Evolutionary conservation across 139 green algal genomes (phyloP).

Genomic region (Chlamydomonas eustigma): DNA sequence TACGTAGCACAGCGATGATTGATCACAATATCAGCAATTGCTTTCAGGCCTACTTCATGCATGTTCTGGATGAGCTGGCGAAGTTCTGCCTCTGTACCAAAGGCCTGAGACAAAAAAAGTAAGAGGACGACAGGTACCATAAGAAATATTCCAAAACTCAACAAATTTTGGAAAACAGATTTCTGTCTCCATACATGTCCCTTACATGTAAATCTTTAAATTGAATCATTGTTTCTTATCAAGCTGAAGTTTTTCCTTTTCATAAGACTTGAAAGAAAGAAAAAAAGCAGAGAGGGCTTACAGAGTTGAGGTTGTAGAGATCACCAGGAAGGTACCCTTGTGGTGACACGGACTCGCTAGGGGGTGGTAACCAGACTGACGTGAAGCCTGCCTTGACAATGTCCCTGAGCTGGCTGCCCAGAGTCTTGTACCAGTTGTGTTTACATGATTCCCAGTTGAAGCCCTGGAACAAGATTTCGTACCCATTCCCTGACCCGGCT

Average conservation of each 20-base stretch:
- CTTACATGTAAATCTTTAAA: too few relatives aligned
- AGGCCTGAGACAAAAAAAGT: background rate
- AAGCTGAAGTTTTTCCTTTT: too few relatives aligned
- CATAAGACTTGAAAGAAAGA: too few relatives aligned
- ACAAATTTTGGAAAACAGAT: too few relatives aligned
- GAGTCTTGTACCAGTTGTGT: conserved; percentile 60
- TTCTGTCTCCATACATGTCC: too few relatives aligned
- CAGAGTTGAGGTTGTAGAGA: conserved; percentile 60
- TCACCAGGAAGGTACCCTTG: conserved; percentile 87
- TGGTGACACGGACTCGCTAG: conserved; percentile 78
- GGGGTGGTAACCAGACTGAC: conserved; percentile 89
- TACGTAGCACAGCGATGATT: conserved; percentile 79
- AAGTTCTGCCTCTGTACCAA: background rate
- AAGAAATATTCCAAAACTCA: too few relatives aligned
- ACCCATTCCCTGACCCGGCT: conserved; percentile 71
- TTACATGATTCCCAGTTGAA: conserved; percentile 95
- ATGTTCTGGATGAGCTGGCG: conserved; percentile 37
- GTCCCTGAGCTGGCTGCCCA: conserved; percentile 42
- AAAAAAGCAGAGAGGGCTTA: too few relatives aligned
- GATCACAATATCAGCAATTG: conserved; percentile 93
- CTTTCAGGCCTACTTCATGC: conserved; percentile 71
- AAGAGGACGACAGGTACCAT: too few relatives aligned
- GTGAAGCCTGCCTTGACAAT: conserved; percentile 82
- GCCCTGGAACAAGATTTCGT: conserved; percentile 91
- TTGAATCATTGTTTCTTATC: too few relatives aligned